phyloP scores from a whole-genome alignment of 2,329 filamentous ascomycete species.

The Grosmannia huntii region DNA sequence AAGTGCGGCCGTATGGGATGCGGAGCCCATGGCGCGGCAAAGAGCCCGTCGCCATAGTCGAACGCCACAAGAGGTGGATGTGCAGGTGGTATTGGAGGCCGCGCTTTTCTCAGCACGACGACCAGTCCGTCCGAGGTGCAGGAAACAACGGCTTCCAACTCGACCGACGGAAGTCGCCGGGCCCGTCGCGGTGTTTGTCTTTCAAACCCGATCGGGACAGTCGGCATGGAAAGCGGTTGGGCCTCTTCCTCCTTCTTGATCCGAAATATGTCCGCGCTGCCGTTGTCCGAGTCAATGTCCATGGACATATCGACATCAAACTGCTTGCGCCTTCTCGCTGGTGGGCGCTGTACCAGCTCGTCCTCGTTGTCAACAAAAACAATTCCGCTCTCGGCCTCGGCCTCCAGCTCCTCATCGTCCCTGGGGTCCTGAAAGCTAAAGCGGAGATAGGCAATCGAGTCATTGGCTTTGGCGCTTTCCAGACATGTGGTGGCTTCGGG shows the following conservation, averaged over 20 bases:
- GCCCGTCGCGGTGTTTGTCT: slow-evolving; percentile 6
- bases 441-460: slow-evolving; percentile 79
- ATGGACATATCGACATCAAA: slow-evolving; percentile 18
- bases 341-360: neutral
- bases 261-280: neutral
- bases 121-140: slow-evolving; percentile 82
- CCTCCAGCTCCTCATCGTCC: slow-evolving; percentile 36
- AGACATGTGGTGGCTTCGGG: slow-evolving; percentile 65
- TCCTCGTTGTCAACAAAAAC: slow-evolving; percentile 32
- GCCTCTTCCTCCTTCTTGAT: slow-evolving; percentile 11
- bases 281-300: slow-evolving; percentile 11
- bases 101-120: slow-evolving; percentile 63
- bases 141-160: slow-evolving; percentile 81
- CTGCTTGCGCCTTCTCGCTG: neutral
- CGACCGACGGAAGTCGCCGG: slow-evolving; percentile 35
- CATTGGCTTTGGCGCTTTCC: slow-evolving; percentile 78
- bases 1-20: slow-evolving; percentile 45
- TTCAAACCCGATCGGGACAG: neutral
- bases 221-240: neutral
- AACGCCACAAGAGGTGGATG: slow-evolving; percentile 34
- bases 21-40: slow-evolving; percentile 67
- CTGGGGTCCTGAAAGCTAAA: slow-evolving; percentile 74
- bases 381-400: slow-evolving; percentile 24
- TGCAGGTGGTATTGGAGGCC: slow-evolving; percentile 51
- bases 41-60: slow-evolving; percentile 50